Conservation (phyloP, 768 basidiomycete species). For the Termitomyces sp. region DNA sequence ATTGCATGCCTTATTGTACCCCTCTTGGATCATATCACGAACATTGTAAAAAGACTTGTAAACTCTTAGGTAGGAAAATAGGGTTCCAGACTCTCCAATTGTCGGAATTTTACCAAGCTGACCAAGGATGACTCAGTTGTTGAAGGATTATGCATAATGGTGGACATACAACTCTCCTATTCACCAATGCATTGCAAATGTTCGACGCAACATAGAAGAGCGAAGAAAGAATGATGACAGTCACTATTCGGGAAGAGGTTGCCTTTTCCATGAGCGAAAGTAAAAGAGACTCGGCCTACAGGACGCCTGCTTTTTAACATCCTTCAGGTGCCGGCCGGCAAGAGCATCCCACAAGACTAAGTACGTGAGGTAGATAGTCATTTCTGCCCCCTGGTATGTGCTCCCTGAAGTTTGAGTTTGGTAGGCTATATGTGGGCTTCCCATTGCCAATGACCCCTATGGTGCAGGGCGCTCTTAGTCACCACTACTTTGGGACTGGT, state of each 20-base stretch:
- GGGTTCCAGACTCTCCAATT: slow-evolving; percentile 23
- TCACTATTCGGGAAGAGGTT: neutral
- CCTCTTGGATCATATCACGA: slow-evolving; percentile 21
- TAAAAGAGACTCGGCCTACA: neutral
- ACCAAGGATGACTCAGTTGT: neutral
- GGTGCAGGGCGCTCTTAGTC: too few species aligned
- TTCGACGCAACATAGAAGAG: neutral
- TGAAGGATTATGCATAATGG: neutral
- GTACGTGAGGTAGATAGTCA: neutral
- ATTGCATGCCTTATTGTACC: slow-evolving; percentile 22
- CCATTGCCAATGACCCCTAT: too few species aligned
- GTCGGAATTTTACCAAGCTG: slow-evolving; percentile 23
- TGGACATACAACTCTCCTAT: neutral
- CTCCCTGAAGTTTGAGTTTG: too few species aligned
- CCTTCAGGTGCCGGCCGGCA: neutral
- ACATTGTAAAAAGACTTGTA: slow-evolving; percentile 18
- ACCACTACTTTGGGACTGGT: too few species aligned
- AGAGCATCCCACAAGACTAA: neutral
- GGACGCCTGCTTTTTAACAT: neutral
- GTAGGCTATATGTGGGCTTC: too few species aligned
- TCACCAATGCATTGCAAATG: slow-evolving; percentile 1
- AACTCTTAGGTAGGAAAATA: slow-evolving; percentile 26
- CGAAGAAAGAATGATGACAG: neutral
- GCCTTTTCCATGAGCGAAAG: neutral
- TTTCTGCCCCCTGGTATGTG: neutral